phyloP scores from a whole-genome alignment of 768 basidiomycete species.

The Suillus placidus region DNA sequence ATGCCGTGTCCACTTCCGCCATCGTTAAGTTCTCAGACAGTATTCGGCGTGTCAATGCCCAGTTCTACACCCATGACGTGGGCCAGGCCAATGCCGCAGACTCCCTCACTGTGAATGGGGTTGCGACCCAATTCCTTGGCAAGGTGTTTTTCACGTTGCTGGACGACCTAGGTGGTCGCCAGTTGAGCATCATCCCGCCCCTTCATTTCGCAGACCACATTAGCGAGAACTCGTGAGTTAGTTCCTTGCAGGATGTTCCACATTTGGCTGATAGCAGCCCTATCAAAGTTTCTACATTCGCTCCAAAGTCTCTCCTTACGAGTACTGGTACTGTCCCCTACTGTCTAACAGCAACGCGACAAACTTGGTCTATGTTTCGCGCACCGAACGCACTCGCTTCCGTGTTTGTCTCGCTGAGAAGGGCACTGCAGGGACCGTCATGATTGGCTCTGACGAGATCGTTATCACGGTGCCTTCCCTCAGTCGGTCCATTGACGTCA shows the following conservation, averaged over 20 bases:
- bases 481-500: neutral
- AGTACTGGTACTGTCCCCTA: slow-evolving; percentile 3
- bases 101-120: neutral
- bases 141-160: neutral
- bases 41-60: neutral
- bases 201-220: neutral
- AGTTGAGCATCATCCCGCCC: neutral
- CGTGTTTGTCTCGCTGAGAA: neutral
- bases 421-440: neutral
- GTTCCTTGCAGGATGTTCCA: neutral
- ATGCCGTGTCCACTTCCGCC: slow-evolving; percentile 17
- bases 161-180: neutral
- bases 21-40: neutral
- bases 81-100: neutral
- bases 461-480: neutral
- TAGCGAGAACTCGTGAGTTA: slow-evolving; percentile 3
- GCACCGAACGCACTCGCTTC: neutral
- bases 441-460: neutral
- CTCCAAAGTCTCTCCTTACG: neutral
- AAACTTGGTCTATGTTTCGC: neutral
- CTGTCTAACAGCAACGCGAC: neutral
- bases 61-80: neutral
- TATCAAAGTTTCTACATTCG: neutral
- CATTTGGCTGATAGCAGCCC: neutral
- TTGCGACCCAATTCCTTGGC: neutral